These are phyloP conservation scores for Magnolia sinica DNA, from an alignment of 164 flowering plant species.

Conservation along the genomic window DNA sequence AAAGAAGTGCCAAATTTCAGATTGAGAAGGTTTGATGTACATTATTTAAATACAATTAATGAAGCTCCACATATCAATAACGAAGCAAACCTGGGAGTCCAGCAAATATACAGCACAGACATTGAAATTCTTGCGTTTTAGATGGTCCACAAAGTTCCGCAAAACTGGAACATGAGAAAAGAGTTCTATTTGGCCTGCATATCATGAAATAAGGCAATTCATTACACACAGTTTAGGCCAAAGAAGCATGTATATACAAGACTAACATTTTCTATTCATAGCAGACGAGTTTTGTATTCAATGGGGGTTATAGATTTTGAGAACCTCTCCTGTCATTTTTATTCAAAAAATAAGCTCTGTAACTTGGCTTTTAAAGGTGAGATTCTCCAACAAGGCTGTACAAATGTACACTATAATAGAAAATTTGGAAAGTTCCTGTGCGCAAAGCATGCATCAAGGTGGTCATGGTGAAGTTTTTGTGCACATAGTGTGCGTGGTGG, in stretches of 20 bases:
- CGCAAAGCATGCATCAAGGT: too few species aligned
- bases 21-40: not conserved
- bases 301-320: not conserved
- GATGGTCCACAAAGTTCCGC: constrained; percentile 84
- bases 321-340: not conserved
- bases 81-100: constrained; percentile 79
- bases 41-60: not conserved
- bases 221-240: not conserved
- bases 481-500: too few species aligned
- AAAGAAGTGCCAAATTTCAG: constrained; percentile 1
- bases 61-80: not conserved
- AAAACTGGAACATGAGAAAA: constrained; percentile 86
- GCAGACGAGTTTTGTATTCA: not conserved
- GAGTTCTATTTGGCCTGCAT: constrained; percentile 87
- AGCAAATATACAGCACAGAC: constrained; percentile 93
- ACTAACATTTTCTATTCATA: too few species aligned
- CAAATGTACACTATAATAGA: too few species aligned
- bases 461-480: too few species aligned
- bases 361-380: not conserved
- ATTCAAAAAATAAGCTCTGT: too few species aligned
- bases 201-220: constrained; percentile 4
- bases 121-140: constrained; percentile 81
- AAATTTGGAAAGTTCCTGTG: too few species aligned
- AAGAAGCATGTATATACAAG: not conserved
- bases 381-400: not conserved